Base-by-base conservation (phyloP, 129 eudicot species). In the Artemisia argyi region DNA sequence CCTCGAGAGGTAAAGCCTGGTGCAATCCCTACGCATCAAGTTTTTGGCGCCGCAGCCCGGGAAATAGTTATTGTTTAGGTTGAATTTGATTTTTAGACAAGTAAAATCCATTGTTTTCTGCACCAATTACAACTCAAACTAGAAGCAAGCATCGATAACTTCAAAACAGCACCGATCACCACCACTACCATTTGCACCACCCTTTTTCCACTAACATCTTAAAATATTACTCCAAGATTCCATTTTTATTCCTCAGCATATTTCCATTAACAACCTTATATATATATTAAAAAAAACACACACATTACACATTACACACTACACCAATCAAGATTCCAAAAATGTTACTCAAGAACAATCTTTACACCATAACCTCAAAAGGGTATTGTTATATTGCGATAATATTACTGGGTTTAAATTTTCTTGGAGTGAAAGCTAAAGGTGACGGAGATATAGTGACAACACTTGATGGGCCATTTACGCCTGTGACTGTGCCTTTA, bases 381-480 rank as follows among this genome's bases (percentile, higher is more conserved):
- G 69, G 53, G 22, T 13, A 70, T 50, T 16, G 2, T 66, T 67
- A 2, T 47, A 73, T 18, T 30, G 18, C 76, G 10, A 35, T 79
- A 35, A 28, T 82, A 63, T 11, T 52, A 3, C 17, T 77, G 76
- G 81, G 76, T 28, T 18, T 84, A 17, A 42, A 59, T 16, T 17
- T 11, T 3, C 83, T 59, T 59, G 7, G 20, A 14, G 68, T 13
- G 50, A 62, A 12, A 17, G 47, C 9, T 6, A 69, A 69, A 51
- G 73, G 44, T 66, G 77, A 68, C 20, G 77, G 48, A 48, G 24
- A 0, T 28, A 89, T 92, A 63, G 97, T 89, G 68, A 87, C 92
- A 13, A 90, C 98, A 2, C 92, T 89, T 7, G 91, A 88, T 15
- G 98, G 98, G 2, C 98, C 98, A 12, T 89, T 87, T 56, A 71